Evolutionary conservation across 2,329 filamentous ascomycete genomes (phyloP).

Genomic region (Lasiodiplodia gonubiensis): DNA sequence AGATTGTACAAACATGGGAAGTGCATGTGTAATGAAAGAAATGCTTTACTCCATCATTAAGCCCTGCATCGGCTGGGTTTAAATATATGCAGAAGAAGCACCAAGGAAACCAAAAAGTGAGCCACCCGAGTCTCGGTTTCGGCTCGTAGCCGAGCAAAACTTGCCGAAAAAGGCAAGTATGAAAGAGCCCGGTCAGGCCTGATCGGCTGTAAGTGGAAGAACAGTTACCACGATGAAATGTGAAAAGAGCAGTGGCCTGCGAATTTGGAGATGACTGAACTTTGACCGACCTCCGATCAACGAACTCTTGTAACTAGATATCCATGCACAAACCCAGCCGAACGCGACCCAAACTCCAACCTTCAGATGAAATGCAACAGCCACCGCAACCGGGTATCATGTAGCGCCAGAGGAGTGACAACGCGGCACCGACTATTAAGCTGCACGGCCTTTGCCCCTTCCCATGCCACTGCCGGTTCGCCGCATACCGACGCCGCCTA

Average conservation of each 20-base stretch:
- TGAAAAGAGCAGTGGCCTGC: no score
- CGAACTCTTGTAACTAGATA: background rate
- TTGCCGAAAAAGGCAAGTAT: slow-evolving; percentile 5
- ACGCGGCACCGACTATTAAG: background rate
- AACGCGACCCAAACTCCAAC: background rate
- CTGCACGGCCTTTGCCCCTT: slow-evolving; percentile 38
- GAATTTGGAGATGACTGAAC: background rate
- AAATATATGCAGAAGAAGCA: background rate
- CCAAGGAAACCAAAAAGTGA: background rate
- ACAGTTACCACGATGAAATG: background rate
- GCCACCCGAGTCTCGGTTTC: background rate
- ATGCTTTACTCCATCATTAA: background rate
- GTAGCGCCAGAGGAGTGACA: slow-evolving; percentile 4
- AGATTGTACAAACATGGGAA: no score
- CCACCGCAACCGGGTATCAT: slow-evolving; percentile 14
- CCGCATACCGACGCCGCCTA: slow-evolving; percentile 44
- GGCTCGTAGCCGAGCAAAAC: background rate
- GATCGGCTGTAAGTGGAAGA: background rate
- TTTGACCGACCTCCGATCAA: background rate
- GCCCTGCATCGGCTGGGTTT: background rate
- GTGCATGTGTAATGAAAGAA: no score
- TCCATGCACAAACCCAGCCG: background rate
- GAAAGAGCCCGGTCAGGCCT: background rate
- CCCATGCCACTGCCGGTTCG: slow-evolving; percentile 47
- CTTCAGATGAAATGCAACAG: slow-evolving; percentile 17